Evolutionary conservation across 116 monocot species (phyloP).

Genomic region (Iris pallida): DNA sequence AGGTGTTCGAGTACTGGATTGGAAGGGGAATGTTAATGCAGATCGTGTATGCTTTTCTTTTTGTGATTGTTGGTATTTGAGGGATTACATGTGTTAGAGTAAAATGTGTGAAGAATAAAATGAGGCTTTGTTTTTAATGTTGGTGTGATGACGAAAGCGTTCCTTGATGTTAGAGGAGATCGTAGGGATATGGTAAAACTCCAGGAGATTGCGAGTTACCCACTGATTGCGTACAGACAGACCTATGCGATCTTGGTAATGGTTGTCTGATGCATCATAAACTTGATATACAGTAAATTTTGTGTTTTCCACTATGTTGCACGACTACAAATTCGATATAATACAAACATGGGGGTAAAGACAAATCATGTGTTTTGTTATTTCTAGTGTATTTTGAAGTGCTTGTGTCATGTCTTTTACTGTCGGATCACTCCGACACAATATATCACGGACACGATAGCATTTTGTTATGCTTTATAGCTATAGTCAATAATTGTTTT

Average conservation of each 20-base stretch:
- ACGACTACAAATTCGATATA: too few relatives aligned
- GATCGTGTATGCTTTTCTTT: slow-evolving; percentile 65
- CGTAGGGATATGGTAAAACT: slow-evolving; percentile 52
- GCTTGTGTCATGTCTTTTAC: too few relatives aligned
- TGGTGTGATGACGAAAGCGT: slow-evolving; percentile 94
- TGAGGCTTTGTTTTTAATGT: slow-evolving; percentile 38
- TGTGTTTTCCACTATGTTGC: not conserved
- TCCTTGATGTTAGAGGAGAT: slow-evolving; percentile 39
- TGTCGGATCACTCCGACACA: too few relatives aligned
- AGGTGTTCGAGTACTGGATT: slow-evolving; percentile 87
- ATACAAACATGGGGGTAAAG: too few relatives aligned
- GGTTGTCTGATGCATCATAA: not conserved
- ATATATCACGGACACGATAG: too few relatives aligned
- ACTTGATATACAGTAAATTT: not conserved
- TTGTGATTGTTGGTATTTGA: not conserved
- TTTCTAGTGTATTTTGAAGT: too few relatives aligned
- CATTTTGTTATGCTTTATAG: too few relatives aligned
- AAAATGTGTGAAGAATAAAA: too few relatives aligned
- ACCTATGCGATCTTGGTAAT: slow-evolving; percentile 67
- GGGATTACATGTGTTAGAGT: not conserved
- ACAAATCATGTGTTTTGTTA: too few relatives aligned
- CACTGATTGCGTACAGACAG: slow-evolving; percentile 75
- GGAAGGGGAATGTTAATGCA: slow-evolving; percentile 93
- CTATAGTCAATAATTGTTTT: too few relatives aligned
- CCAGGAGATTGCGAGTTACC: slow-evolving; percentile 81